Conservation (phyloP, 73 alveolate species). For the Paramecium pentaurelia region DNA sequence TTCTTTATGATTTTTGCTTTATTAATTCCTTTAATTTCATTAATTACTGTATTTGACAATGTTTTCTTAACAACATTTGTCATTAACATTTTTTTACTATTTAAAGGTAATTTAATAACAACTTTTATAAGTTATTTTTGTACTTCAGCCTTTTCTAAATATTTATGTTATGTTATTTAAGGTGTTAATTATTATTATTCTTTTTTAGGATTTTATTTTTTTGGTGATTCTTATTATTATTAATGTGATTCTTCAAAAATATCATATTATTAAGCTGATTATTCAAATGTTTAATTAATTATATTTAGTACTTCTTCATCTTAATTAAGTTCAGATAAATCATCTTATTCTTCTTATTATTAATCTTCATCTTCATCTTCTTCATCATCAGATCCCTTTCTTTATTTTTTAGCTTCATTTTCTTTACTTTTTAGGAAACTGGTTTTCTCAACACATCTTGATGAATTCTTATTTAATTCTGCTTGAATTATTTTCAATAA, state of each 20-base stretch:
- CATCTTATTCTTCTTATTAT: slow-evolving; percentile 55
- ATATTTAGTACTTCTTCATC: slow-evolving; percentile 67
- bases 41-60: slow-evolving; percentile 44
- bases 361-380: slow-evolving; percentile 74
- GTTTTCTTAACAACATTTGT: slow-evolving; percentile 55
- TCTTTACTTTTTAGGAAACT: slow-evolving; percentile 63
- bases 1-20: slow-evolving; percentile 64
- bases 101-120: slow-evolving; percentile 57
- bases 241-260: neutral
- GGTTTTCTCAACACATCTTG: neutral
- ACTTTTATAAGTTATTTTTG: neutral
- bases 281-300: neutral
- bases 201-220: neutral
- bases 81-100: slow-evolving; percentile 74
- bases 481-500: neutral
- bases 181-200: neutral
- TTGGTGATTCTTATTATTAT: neutral
- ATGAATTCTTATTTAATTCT: neutral
- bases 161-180: neutral
- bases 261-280: slow-evolving; percentile 28
- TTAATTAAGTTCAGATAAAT: neutral
- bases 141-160: neutral
- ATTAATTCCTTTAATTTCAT: slow-evolving; percentile 61
- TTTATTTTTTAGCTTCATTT: slow-evolving; percentile 67
- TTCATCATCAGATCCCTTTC: slow-evolving; percentile 71